Conservation (phyloP, 1,284 basidiomycete species). For the Nidula niveotomentosa region DNA sequence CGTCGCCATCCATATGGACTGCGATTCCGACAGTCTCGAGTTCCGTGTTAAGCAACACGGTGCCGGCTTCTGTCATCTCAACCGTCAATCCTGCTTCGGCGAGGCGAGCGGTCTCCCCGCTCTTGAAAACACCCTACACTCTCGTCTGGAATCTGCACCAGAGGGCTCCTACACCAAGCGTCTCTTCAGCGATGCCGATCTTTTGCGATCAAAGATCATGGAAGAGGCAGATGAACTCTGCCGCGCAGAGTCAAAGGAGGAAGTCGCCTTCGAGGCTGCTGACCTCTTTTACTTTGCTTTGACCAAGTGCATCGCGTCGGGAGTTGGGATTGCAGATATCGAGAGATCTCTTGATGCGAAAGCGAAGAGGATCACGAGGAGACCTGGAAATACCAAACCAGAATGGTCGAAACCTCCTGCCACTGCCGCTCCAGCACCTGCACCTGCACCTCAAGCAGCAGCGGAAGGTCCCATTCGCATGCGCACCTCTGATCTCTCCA, state of each 20-base stretch:
- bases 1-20: conserved; percentile 84
- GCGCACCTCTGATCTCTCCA: conserved; percentile 67
- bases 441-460: conserved; percentile 19
- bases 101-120: conserved; percentile 75
- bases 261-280: conserved; percentile 95
- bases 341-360: conserved; percentile 87
- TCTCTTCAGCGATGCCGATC: conserved; percentile 80
- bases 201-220: conserved; percentile 93
- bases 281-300: conserved; percentile 96
- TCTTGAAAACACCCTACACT: conserved; percentile 80
- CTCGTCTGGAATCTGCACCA: conserved; percentile 77
- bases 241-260: conserved; percentile 76
- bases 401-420: conserved; percentile 59
- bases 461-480: conserved; percentile 64
- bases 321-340: conserved; percentile 85
- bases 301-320: conserved; percentile 83
- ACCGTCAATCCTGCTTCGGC: conserved; percentile 87
- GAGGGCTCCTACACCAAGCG: conserved; percentile 92
- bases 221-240: conserved; percentile 99
- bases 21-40: conserved; percentile 91
- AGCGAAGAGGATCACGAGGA: conserved; percentile 84
- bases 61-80: conserved; percentile 92
- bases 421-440: conserved; percentile 14
- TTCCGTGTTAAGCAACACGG: conserved; percentile 93
- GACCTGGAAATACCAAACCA: conserved; percentile 93